These are phyloP conservation scores for Annulohypoxylon bovei DNA, from an alignment of 495 filamentous ascomycete genomes.

Conservation along the genomic window DNA sequence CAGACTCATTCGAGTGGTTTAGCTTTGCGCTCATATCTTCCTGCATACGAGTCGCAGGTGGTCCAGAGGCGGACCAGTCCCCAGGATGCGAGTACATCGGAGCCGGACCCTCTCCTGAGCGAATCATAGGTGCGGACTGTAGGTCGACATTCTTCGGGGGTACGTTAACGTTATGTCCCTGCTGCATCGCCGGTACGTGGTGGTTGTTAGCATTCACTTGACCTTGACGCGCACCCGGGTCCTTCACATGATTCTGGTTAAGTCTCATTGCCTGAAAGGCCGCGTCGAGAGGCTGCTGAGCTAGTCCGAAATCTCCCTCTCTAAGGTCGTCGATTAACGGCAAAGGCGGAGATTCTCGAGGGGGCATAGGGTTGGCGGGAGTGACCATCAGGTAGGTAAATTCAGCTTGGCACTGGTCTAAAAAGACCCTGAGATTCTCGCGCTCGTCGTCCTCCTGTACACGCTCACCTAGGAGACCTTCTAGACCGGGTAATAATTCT, in stretches of 20 bases:
- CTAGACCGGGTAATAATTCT: slow-evolving; percentile 40
- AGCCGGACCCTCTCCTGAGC: slow-evolving; percentile 51
- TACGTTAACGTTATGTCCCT: slow-evolving; percentile 45
- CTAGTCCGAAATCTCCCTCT: slow-evolving; percentile 56
- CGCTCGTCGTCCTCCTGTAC: slow-evolving; percentile 60
- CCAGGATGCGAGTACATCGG: slow-evolving; percentile 45
- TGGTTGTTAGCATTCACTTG: slow-evolving; percentile 65
- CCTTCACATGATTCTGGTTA: slow-evolving; percentile 57
- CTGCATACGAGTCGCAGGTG: slow-evolving; percentile 51
- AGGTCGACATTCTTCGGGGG: slow-evolving; percentile 51
- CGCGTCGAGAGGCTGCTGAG: slow-evolving; percentile 48
- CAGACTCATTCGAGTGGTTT: slow-evolving; percentile 60
- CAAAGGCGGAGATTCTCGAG: slow-evolving; percentile 62
- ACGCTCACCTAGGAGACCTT: slow-evolving; percentile 40
- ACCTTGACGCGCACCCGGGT: slow-evolving; percentile 54
- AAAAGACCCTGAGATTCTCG: slow-evolving; percentile 67
- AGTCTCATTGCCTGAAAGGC: slow-evolving; percentile 48
- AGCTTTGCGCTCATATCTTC: slow-evolving; percentile 68
- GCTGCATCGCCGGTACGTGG: slow-evolving; percentile 53
- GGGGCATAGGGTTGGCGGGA: slow-evolving; percentile 69
- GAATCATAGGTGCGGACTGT: slow-evolving; percentile 56
- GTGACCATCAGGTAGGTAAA: slow-evolving; percentile 73
- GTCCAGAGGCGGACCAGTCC: slow-evolving; percentile 57
- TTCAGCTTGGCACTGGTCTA: slow-evolving; percentile 70
- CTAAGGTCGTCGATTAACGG: slow-evolving; percentile 60